These are phyloP conservation scores for Blastobotrys peoriensis DNA, from an alignment of 805 yeast species.

Conservation along the genomic window DNA sequence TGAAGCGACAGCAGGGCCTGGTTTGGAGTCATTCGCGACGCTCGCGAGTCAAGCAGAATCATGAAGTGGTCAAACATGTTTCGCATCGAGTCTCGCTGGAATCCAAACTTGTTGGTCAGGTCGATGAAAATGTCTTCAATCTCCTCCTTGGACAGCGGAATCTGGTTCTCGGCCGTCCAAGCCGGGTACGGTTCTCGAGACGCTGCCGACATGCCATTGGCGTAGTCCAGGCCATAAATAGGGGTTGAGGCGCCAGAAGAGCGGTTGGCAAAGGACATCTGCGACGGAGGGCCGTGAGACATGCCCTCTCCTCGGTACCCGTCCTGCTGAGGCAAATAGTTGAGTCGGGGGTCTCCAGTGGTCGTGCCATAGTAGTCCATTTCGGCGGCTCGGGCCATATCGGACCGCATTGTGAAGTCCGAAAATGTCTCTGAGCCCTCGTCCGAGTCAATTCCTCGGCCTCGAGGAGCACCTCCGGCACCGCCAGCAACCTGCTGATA, in stretches of 20 bases:
- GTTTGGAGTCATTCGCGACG: constrained; percentile 54
- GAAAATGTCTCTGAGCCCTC: constrained; percentile 35
- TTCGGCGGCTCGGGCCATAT: constrained; percentile 32
- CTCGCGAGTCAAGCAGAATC: constrained; percentile 59
- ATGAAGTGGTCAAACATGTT: constrained; percentile 64
- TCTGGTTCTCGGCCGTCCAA: constrained; percentile 78
- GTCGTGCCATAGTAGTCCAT: constrained; percentile 34
- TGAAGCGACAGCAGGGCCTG: constrained; percentile 57
- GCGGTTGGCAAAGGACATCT: constrained; percentile 73
- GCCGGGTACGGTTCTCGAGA: constrained; percentile 93
- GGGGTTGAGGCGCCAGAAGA: constrained; percentile 96
- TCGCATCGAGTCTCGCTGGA: constrained; percentile 57
- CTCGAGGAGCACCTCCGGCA: constrained; percentile 8
- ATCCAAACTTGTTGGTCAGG: constrained; percentile 54
- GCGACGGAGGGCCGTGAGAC: constrained; percentile 35
- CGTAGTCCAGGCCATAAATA: constrained; percentile 62
- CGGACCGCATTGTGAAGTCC: constrained; percentile 40
- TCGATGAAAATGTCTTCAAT: constrained; percentile 53
- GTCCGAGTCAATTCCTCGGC: constrained; percentile 23
- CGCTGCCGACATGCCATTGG: constrained; percentile 49
- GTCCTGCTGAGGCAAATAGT: constrained; percentile 27
- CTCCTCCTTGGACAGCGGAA: constrained; percentile 34
- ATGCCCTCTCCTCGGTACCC: constrained; percentile 21
- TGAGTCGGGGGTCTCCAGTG: constrained; percentile 25
- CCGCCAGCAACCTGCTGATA: constrained; percentile 23